Evolutionary conservation across 1,284 basidiomycete genomes (phyloP), one percentile per base, ranked within the genome.

Genomic region (Cystobasidium pallidum): DNA sequence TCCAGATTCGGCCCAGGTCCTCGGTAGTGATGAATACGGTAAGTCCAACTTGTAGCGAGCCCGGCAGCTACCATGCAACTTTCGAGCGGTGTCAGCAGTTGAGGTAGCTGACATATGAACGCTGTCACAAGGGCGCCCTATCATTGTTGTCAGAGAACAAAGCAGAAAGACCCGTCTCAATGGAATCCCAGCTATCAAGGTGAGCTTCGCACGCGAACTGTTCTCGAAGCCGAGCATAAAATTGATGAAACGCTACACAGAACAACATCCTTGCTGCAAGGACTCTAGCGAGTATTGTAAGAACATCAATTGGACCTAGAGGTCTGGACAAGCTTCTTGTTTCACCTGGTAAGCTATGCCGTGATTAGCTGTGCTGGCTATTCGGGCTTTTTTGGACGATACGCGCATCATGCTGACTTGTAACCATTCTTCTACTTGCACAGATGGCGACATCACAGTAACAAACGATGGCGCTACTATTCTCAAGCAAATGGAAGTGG

Each of bases 391-490:
- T 39, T 32, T 19, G n/a, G n/a, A 45, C 19, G 43, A 13, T 19
- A 57, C 26, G 36, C 52, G 64, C 64, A 41, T 13, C 19, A 34
- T 66, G 51, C 51, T 54, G 32, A 57, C 49, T 21, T 36, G 39
- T 34, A n/a, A 26, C 1, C 30, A 10, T 13, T 21, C 39, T 36
- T 43, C 30, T 24, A 11, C 15, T 15, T 15, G 13, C 32, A 21
- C 58, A 70, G 95, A 99, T 84, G 95, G 95, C 62, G 95, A 99
- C 79, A 99, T 99, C 78, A 98, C 94, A 59, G 95, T 99, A 55
- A 98, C 95, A 24, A 99, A 99, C 83, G 95, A 99, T 83, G 95
- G 95, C 62, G 95, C 95, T 15, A 97, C 94, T 24, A 97, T 97
- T 76, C 85, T 97, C 51, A 74, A 52, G 32, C 61, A 52, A 32